Conservation (phyloP, 2,329 filamentous ascomycete species). For the Diplodia sapinea region DNA sequence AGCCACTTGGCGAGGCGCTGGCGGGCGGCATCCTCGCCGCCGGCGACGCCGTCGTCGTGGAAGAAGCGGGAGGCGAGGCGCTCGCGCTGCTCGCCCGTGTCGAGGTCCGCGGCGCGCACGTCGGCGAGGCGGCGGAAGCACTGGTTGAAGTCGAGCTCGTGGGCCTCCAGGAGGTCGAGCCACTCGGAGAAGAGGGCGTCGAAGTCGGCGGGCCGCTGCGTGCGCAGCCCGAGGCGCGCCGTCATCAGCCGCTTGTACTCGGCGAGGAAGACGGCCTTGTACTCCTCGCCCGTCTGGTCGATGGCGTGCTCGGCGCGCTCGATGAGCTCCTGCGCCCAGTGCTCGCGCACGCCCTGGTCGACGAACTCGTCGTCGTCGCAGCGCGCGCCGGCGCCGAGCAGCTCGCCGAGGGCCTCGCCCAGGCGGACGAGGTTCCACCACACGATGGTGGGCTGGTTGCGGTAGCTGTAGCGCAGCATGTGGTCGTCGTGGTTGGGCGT, state of each 20-base stretch:
- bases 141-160: constrained; percentile 91
- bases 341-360: constrained; percentile 72
- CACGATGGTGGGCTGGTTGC: constrained; percentile 92
- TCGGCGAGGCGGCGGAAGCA: constrained; percentile 82
- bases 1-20: constrained; percentile 79
- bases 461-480: constrained; percentile 85
- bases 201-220: constrained; percentile 74
- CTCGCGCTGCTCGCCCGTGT: constrained; percentile 67
- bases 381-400: constrained; percentile 75
- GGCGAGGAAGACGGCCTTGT: constrained; percentile 81
- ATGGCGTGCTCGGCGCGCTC: constrained; percentile 85
- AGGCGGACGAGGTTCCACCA: constrained; percentile 98
- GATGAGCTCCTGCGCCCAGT: constrained; percentile 72
- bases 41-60: constrained; percentile 69
- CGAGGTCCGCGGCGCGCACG: constrained; percentile 67
- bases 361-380: constrained; percentile 77
- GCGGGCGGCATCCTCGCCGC: constrained; percentile 66
- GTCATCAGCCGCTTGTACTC: constrained; percentile 91
- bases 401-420: constrained; percentile 85
- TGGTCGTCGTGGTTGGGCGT: constrained; percentile 97
- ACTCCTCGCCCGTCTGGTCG: constrained; percentile 80
- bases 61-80: constrained; percentile 78
- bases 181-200: constrained; percentile 79
- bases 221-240: constrained; percentile 75
- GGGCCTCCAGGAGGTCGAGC: constrained; percentile 78